phyloP scores from a whole-genome alignment of 495 filamentous ascomycete genomes.

The Hypoxylon cercidicola region DNA sequence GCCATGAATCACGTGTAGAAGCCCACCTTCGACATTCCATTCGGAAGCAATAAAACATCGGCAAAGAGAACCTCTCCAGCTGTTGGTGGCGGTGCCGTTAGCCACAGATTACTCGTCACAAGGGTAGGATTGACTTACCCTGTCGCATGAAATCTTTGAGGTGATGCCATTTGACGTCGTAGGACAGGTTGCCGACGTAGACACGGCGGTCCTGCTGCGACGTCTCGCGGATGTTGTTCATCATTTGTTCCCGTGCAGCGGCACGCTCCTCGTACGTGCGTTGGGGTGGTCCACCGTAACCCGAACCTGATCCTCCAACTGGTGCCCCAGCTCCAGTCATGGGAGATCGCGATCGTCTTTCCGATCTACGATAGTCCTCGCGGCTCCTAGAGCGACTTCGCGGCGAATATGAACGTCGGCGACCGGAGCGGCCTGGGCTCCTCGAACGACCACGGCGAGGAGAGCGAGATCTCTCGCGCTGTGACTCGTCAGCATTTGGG shows the following conservation, averaged over 20 bases:
- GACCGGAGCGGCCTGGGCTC: slow-evolving; percentile 60
- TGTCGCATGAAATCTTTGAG: slow-evolving; percentile 99
- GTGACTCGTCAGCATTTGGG: slow-evolving; percentile 57
- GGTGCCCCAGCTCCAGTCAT: slow-evolving; percentile 79
- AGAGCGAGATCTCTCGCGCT: slow-evolving; percentile 96
- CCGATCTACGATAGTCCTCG: slow-evolving; percentile 77
- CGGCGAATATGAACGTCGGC: slow-evolving; percentile 92
- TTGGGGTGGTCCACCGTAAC: slow-evolving; percentile 70
- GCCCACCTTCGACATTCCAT: slow-evolving; percentile 99
- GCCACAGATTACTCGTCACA: slow-evolving; percentile 2
- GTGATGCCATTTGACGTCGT: slow-evolving; percentile 99
- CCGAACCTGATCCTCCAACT: slow-evolving; percentile 68
- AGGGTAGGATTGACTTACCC: slow-evolving; percentile 70
- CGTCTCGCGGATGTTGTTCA: slow-evolving; percentile 89
- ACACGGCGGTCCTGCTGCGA: slow-evolving; percentile 99
- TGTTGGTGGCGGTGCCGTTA: slow-evolving; percentile 51
- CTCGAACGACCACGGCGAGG: slow-evolving; percentile 80
- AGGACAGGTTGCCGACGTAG: slow-evolving; percentile 98
- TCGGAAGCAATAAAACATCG: slow-evolving; percentile 99
- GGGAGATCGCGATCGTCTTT: slow-evolving; percentile 83
- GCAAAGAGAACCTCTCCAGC: slow-evolving; percentile 99
- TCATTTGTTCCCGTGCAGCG: slow-evolving; percentile 91
- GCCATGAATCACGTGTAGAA: slow-evolving; percentile 87
- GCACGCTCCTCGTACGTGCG: slow-evolving; percentile 85
- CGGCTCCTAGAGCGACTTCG: slow-evolving; percentile 93